These are phyloP conservation scores for Barnettozyma botsteinii DNA, from an alignment of 805 yeast species.

Conservation along the genomic window DNA sequence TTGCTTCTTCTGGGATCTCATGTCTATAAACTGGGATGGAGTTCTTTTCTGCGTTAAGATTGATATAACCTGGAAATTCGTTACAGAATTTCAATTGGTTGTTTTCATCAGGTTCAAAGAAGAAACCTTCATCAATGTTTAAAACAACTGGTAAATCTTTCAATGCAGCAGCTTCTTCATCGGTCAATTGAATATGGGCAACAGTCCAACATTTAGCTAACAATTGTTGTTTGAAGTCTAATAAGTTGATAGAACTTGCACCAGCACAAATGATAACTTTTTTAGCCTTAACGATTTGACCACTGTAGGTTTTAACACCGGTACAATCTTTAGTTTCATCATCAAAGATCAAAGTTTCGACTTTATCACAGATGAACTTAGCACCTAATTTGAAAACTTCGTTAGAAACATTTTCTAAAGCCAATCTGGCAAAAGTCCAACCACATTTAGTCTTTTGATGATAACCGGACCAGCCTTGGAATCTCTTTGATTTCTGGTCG, in stretches of 20 bases:
- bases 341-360: slow-evolving; percentile 14
- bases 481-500: slow-evolving; percentile 1
- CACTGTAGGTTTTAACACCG: slow-evolving; percentile 29
- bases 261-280: slow-evolving; percentile 34
- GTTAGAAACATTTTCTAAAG: slow-evolving; percentile 25
- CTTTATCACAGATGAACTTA: slow-evolving; percentile 18
- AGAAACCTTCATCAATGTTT: slow-evolving; percentile 35
- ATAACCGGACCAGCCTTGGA: slow-evolving; percentile 30
- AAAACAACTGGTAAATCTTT: slow-evolving; percentile 33
- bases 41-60: slow-evolving; percentile 12
- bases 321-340: slow-evolving; percentile 20
- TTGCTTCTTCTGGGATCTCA: slow-evolving; percentile 31
- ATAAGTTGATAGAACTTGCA: slow-evolving; percentile 31
- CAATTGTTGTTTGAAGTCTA: slow-evolving; percentile 33
- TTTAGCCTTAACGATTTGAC: slow-evolving; percentile 23
- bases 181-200: slow-evolving; percentile 33
- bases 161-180: slow-evolving; percentile 27
- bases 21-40: slow-evolving; percentile 29
- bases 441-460: slow-evolving; percentile 30
- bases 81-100: slow-evolving; percentile 34
- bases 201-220: slow-evolving; percentile 38
- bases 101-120: slow-evolving; percentile 35
- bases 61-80: slow-evolving; percentile 36
- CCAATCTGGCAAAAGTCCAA: slow-evolving; percentile 32
- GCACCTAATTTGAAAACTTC: slow-evolving; percentile 32